Evolutionary conservation across 768 basidiomycete species (phyloP), one percentile per base, ranked within the genome.

Genomic region (Leccinum sublutescens): DNA sequence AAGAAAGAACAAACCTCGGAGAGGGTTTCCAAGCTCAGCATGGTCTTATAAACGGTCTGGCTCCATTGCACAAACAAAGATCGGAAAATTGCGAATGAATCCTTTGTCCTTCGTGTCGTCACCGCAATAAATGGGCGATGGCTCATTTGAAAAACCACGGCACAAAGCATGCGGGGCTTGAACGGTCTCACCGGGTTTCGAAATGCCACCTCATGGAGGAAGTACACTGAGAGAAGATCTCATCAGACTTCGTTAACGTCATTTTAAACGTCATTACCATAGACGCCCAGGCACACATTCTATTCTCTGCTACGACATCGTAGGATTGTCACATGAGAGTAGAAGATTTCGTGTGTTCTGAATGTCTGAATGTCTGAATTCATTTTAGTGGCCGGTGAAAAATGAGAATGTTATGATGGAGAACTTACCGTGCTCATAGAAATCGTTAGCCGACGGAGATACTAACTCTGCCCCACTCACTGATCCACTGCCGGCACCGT

Each of bases 31-130:
- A 29, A 23, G 48, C 23, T 53, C 38, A 5, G 45, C 49, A 53
- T 25, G 34, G 11, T 53, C 50, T 66, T 66, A 57, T 62, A 25
- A 31, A 52, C 29, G 23, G 34, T n/a, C 12, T 34, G 53, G 49
- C 21, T 52, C 33, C 38, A 14, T 19, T 45, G 43, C 19, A 36
- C 52, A 61, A 40, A 66, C 62, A 67, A 67, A 67, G 66, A 27
- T 53, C 64, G 64, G 64, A 25, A 49, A 54, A 25, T 58, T 47
- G 58, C 62, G 57, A 50, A 27, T 21, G 27, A 19, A 49, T 54
- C 53, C 65, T 64, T 66, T 67, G 58, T 65, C 50, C 25, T 23
- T 49, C 23, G 19, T 52, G 33, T 50, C 63, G 27, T 55, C 48
- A 65, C 52, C 50, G 15, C n/a, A 47, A 55, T 53, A 45, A 33